Evolutionary conservation across 2,329 filamentous ascomycete species (phyloP).

Genomic region (Paraphoma sp.): DNA sequence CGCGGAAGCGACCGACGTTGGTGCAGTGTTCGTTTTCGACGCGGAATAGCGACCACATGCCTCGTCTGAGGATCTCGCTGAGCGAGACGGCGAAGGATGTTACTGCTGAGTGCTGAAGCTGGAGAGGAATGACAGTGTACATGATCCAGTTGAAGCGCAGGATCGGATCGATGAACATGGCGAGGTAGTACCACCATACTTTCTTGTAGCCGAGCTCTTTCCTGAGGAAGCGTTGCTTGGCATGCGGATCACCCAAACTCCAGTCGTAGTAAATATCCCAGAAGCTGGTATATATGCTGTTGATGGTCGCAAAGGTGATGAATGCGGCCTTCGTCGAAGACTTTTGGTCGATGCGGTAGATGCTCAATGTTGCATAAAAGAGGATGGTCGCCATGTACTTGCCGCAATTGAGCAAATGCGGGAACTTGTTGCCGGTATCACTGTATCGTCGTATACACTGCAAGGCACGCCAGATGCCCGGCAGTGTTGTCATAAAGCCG

Average conservation of each 20-base stretch:
- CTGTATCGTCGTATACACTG: slow-evolving; percentile 90
- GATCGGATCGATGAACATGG: slow-evolving; percentile 83
- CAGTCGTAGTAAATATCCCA: slow-evolving; percentile 99
- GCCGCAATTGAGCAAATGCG: slow-evolving; percentile 88
- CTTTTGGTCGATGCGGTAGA: slow-evolving; percentile 78
- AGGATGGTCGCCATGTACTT: slow-evolving; percentile 90
- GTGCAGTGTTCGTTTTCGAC: slow-evolving; percentile 98
- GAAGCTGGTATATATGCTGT: slow-evolving; percentile 81
- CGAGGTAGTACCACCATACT: slow-evolving; percentile 82
- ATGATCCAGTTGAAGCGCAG: slow-evolving; percentile 94
- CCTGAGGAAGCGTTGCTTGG: slow-evolving; percentile 67
- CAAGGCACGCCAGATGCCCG: slow-evolving; percentile 86
- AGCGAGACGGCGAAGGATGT: slow-evolving; percentile 81
- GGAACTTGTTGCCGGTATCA: slow-evolving; percentile 87
- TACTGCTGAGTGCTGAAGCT: slow-evolving; percentile 82
- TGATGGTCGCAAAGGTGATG: slow-evolving; percentile 80
- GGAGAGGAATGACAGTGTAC: slow-evolving; percentile 81
- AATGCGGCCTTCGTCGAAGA: slow-evolving; percentile 71
- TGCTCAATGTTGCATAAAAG: slow-evolving; percentile 76
- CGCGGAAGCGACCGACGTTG: slow-evolving; percentile 82
- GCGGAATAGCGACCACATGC: slow-evolving; percentile 90
- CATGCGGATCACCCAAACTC: slow-evolving; percentile 81
- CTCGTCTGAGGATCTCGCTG: slow-evolving; percentile 81
- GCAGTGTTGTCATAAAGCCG: slow-evolving; percentile 83
- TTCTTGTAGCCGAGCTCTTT: slow-evolving; percentile 80